These are phyloP conservation scores for Actinomortierella wolfii DNA, from an alignment of 371 early-diverging fungal species.

Conservation along the genomic window DNA sequence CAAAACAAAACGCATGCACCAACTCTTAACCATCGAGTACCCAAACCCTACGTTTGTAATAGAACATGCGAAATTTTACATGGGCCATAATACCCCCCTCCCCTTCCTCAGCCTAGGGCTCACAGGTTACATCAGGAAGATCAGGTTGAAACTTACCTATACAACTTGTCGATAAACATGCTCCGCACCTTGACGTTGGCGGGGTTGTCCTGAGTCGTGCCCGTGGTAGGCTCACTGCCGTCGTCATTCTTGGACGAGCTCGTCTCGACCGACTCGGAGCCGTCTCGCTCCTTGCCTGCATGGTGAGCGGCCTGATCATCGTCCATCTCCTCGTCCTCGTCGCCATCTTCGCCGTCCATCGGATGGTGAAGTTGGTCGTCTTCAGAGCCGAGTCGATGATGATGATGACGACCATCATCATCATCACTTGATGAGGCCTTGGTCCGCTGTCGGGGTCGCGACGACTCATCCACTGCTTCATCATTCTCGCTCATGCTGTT, in stretches of 20 bases:
- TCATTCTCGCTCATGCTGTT: too few species aligned
- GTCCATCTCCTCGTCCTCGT: slow-evolving; percentile 28
- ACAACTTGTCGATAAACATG: slow-evolving; percentile 49
- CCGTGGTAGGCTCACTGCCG: slow-evolving; percentile 24
- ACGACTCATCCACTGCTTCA: too few species aligned
- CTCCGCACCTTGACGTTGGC: slow-evolving; percentile 43
- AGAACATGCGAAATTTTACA: too few species aligned
- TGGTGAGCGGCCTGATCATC: slow-evolving; percentile 12
- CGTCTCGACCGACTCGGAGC: slow-evolving; percentile 32
- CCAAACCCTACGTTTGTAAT: too few species aligned
- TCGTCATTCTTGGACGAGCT: slow-evolving; percentile 44
- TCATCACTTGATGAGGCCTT: background rate
- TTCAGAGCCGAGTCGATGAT: slow-evolving; percentile 3
- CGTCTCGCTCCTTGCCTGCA: slow-evolving; percentile 30
- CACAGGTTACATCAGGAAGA: too few species aligned
- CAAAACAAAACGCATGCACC: too few species aligned
- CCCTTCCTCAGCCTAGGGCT: too few species aligned
- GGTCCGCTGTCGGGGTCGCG: too few species aligned
- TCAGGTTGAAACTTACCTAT: too few species aligned
- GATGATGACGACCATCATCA: background rate
- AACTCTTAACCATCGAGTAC: too few species aligned
- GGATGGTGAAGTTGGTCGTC: slow-evolving; percentile 5
- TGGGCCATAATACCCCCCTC: too few species aligned
- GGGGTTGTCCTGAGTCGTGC: slow-evolving; percentile 41
- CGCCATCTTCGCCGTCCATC: slow-evolving; percentile 10